A percentile compares a stretch with the other conserved stretches of the same genome.
phyloP scores from a whole-genome alignment of 495 filamentous ascomycete genomes.

The Aspergillus olivimuriae region DNA sequence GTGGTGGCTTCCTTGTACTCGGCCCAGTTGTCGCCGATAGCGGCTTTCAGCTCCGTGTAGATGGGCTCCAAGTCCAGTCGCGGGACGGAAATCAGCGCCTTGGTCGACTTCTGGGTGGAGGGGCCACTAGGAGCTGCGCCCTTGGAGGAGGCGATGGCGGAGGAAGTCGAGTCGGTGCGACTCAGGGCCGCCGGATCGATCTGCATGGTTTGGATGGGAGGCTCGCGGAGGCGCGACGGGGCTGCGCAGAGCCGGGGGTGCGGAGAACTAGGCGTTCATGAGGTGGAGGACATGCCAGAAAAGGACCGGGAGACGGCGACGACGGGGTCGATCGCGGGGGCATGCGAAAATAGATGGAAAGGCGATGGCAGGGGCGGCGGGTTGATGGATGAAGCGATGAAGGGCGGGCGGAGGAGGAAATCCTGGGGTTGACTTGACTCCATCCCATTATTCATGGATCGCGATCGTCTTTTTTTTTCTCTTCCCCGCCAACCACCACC shows the following conservation, averaged over 20 bases:
- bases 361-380: slow-evolving; percentile 23
- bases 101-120: slow-evolving; percentile 45
- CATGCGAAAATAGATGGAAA: slow-evolving; percentile 17
- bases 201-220: slow-evolving; percentile 57
- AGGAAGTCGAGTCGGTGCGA: slow-evolving; percentile 56
- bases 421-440: slow-evolving; percentile 16
- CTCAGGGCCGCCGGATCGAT: slow-evolving; percentile 81
- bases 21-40: slow-evolving; percentile 79
- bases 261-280: slow-evolving; percentile 38
- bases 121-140: slow-evolving; percentile 51
- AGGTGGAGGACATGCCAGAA: slow-evolving; percentile 18
- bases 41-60: slow-evolving; percentile 77
- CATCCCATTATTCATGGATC: too few relatives aligned
- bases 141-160: slow-evolving; percentile 54
- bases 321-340: slow-evolving; percentile 7
- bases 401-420: slow-evolving; percentile 18
- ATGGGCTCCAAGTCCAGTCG: slow-evolving; percentile 87
- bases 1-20: slow-evolving; percentile 80
- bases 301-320: slow-evolving; percentile 5
- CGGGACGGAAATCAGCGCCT: slow-evolving; percentile 62
- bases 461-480: slow-evolving; percentile 13
- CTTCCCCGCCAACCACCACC: neutral
- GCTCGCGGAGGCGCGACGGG: slow-evolving; percentile 37
- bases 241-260: slow-evolving; percentile 38
- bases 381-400: slow-evolving; percentile 20